Evolutionary conservation across 176 grass and related monocot genomes (phyloP).

Genomic region (Raddia distichophylla): DNA sequence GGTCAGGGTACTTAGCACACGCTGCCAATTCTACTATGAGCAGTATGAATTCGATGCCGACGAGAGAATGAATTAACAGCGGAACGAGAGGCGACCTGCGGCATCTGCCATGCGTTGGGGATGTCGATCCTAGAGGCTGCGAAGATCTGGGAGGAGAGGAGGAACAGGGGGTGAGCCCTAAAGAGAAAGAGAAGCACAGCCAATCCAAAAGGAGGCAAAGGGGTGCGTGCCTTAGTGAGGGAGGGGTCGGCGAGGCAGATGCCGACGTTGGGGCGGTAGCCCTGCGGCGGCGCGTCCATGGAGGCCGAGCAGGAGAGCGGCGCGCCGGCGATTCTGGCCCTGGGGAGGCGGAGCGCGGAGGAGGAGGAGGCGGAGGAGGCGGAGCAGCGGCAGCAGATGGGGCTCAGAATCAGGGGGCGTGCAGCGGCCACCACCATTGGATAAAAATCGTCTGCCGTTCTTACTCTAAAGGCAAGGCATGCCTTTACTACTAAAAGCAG

Average conservation of each 20-base stretch:
- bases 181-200: not conserved
- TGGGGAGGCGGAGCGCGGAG: not conserved
- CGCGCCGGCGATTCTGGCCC: not conserved
- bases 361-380: not conserved
- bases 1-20: not conserved
- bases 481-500: too few species aligned
- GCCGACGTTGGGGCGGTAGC: slow-evolving; percentile 89
- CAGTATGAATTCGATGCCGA: not conserved
- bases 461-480: too few species aligned
- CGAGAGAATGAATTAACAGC: not conserved
- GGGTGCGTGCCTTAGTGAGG: slow-evolving; percentile 60
- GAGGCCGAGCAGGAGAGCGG: slow-evolving; percentile 28
- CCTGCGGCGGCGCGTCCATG: slow-evolving; percentile 75
- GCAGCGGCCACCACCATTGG: slow-evolving; percentile 2
- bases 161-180: not conserved
- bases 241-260: slow-evolving; percentile 84
- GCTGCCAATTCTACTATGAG: not conserved
- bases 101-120: slow-evolving; percentile 88
- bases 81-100: slow-evolving; percentile 54
- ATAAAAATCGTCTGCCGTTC: too few species aligned
- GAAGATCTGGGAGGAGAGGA: slow-evolving; percentile 55
- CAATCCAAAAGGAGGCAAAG: not conserved
- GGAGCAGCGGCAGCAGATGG: slow-evolving; percentile 4
- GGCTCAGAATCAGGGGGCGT: not conserved
- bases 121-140: slow-evolving; percentile 86